Evolutionary conservation across 371 early-diverging fungal genomes (phyloP), one percentile per base, ranked within the genome.

Genomic region (Mucor sp.): DNA sequence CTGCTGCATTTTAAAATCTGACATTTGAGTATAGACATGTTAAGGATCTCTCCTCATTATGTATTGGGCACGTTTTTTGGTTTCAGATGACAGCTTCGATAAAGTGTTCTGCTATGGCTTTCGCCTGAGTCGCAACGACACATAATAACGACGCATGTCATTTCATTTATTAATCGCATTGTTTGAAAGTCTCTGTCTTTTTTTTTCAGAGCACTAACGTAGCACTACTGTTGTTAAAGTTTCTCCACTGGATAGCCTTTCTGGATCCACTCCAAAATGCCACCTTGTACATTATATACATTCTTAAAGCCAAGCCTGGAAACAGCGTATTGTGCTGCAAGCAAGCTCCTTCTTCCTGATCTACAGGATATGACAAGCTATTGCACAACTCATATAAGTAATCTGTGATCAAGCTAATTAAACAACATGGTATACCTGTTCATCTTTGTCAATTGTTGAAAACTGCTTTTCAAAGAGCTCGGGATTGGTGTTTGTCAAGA

Each of bases 271-370:
- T 55, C 39, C 27, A 73, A 56, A 4, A 69, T 60, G 21, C 74
- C 74, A 33, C 74, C 74, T 30, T 66, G 21, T 15, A 69, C 63
- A 59, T 69, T 63, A 48, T 66, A 69, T 17, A 66, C 70, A 27
- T 63, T 63, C 30, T 55, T 59, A 33, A 69, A 69, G 8, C 63
- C 67, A 9, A 73, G 37, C 14, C 67, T 63, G 1, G 47, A 39
- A 1, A 57, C 35, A 12, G 60, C 37, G 37, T 69, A 60, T 21
- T 69, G 61, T 6, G 67, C 60, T 27, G 67, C 60, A 27, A 69
- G 47, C 21, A 56, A 33, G 48, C 74, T 69, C 60, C 69, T 58
- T 58, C 74, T 69, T 23, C 74, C 74, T 25, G 74, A 73, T 63
- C 74, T 62, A 58, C 74, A 73, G 32, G 66, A 62, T 25, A 73